Percentiles rank a stretch among this genome's conserved stretches.
Evolutionary conservation across 139 green algal genomes (phyloP).

Genomic region (Tetraselmis striata): DNA sequence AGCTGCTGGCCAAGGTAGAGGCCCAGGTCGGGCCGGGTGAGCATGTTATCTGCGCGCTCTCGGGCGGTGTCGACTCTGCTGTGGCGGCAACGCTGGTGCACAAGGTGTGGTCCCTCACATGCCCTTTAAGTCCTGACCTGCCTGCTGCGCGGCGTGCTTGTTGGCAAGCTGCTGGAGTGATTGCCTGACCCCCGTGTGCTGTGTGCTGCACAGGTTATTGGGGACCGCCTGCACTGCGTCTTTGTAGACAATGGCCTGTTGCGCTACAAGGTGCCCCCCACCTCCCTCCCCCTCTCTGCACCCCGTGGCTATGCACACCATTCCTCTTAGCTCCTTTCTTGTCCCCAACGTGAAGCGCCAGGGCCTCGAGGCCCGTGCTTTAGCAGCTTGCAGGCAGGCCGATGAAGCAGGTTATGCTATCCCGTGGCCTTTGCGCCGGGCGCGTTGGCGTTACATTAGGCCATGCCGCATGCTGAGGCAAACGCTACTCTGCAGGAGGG

Average conservation of each 20-base stretch:
- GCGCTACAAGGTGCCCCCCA: slow-evolving; percentile 51
- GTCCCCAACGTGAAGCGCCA: too few species aligned
- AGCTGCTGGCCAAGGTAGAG: slow-evolving; percentile 73
- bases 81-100: slow-evolving; percentile 96
- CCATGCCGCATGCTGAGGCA: too few species aligned
- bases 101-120: slow-evolving; percentile 29
- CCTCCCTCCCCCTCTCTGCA: neutral
- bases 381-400: neutral
- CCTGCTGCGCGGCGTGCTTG: neutral
- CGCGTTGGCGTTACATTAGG: too few species aligned
- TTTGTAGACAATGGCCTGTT: slow-evolving; percentile 99
- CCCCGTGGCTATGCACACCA: neutral
- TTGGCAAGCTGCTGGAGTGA: neutral
- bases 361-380: too few species aligned
- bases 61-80: slow-evolving; percentile 91
- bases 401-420: too few species aligned
- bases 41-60: slow-evolving; percentile 97
- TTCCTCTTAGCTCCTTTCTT: too few species aligned
- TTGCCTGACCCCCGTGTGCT: neutral
- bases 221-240: slow-evolving; percentile 95
- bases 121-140: neutral
- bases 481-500: slow-evolving; percentile 83
- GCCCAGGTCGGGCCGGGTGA: slow-evolving; percentile 71
- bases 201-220: slow-evolving; percentile 53
- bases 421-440: too few species aligned